Evolutionary conservation across 1,139 yeast genomes (phyloP).

Genomic region (Candida smagusa): DNA sequence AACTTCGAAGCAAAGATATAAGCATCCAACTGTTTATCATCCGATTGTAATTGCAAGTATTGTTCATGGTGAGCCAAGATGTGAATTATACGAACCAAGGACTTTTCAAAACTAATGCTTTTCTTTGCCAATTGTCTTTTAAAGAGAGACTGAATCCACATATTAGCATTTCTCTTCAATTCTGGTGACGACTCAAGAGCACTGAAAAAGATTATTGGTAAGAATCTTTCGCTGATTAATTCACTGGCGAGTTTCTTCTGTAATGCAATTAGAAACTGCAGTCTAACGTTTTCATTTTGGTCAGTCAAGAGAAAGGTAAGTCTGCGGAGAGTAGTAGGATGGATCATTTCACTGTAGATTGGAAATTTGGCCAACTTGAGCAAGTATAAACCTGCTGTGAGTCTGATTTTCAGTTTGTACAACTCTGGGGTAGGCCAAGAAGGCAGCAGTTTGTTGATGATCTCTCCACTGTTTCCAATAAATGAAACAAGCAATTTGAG

Average conservation of each 20-base stretch:
- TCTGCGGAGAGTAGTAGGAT: constrained; percentile 49
- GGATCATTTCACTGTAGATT: constrained; percentile 50
- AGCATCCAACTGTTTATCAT: constrained; percentile 25
- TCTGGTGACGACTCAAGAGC: constrained; percentile 69
- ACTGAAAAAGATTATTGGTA: constrained; percentile 66
- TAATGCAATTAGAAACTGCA: constrained; percentile 47
- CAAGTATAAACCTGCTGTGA: constrained; percentile 65
- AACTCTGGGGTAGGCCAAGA: constrained; percentile 62
- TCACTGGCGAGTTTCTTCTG: constrained; percentile 52
- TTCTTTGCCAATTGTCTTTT: constrained; percentile 39
- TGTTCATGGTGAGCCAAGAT: constrained; percentile 75
- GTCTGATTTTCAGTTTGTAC: constrained; percentile 59
- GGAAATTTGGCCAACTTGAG: constrained; percentile 63
- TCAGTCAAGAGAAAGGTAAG: constrained; percentile 67
- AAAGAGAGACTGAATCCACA: constrained; percentile 72
- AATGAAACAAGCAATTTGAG: constrained; percentile 64
- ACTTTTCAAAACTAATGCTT: constrained; percentile 55
- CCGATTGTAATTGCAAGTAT: constrained; percentile 24
- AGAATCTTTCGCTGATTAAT: constrained; percentile 58
- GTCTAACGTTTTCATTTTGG: constrained; percentile 56
- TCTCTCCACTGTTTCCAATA: constrained; percentile 80
- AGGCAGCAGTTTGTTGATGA: constrained; percentile 47
- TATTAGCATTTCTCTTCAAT: constrained; percentile 49
- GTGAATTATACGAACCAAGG: constrained; percentile 66
- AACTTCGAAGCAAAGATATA: constrained; percentile 55